Conservation (phyloP, 768 basidiomycete genomes). For the Roridomyces roridus region DNA sequence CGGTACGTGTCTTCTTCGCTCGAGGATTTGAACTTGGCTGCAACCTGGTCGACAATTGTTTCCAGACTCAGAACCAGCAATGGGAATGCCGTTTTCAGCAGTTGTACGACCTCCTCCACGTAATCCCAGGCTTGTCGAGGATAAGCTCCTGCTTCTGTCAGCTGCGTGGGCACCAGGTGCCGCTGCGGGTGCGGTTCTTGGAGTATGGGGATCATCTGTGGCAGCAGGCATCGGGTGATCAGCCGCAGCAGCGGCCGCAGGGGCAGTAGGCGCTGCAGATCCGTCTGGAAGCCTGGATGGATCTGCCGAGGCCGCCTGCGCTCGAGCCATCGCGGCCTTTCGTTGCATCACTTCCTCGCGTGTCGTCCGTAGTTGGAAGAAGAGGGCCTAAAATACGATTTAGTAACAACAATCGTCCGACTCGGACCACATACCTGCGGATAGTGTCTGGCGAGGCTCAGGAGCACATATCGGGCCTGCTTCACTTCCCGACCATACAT, state of each 20-base stretch:
- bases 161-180: constrained; percentile 27
- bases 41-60: constrained; percentile 95
- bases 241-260: not conserved
- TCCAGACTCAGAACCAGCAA: constrained; percentile 94
- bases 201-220: constrained; percentile 23
- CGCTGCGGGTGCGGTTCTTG: constrained; percentile 16
- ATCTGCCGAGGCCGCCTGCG: constrained; percentile 36
- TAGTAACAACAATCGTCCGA: constrained; percentile 7
- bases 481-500: constrained; percentile 92
- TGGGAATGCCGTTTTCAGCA: constrained; percentile 95
- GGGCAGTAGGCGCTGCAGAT: not conserved
- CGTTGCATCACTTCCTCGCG: constrained; percentile 66
- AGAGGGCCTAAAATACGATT: constrained; percentile 71
- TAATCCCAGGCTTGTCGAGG: constrained; percentile 84
- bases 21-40: constrained; percentile 84
- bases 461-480: constrained; percentile 87
- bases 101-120: constrained; percentile 92
- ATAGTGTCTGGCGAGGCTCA: constrained; percentile 88
- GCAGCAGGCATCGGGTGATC: constrained; percentile 27
- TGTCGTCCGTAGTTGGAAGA: constrained; percentile 91
- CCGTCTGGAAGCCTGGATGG: constrained; percentile 33
- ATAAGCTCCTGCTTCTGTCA: constrained; percentile 29
- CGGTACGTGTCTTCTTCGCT: constrained; percentile 96
- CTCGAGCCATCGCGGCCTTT: constrained; percentile 46
- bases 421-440: constrained; percentile 65